Conservation (phyloP, 208 protist genomes). For the Naegleria lovaniensis region DNA sequence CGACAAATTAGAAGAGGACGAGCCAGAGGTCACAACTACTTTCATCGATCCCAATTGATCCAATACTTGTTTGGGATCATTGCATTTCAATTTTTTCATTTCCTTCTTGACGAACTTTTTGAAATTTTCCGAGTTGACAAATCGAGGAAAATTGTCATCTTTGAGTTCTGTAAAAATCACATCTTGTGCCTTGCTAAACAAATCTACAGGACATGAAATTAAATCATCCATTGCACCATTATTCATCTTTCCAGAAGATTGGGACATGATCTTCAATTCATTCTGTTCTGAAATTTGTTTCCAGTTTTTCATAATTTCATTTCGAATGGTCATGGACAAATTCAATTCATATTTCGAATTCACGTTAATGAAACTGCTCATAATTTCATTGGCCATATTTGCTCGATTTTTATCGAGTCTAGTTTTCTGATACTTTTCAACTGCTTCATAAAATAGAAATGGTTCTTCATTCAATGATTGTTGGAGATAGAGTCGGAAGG, state of each 20-base stretch:
- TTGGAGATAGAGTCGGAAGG: neutral
- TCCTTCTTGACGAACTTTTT: neutral
- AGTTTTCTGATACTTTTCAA: constrained; percentile 5
- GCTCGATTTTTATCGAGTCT: neutral
- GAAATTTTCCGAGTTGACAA: neutral
- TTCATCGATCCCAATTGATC: neutral
- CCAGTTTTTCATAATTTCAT: neutral
- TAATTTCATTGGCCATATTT: neutral
- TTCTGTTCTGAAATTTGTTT: neutral
- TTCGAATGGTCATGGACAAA: neutral
- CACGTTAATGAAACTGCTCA: neutral
- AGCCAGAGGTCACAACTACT: neutral
- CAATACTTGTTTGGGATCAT: neutral
- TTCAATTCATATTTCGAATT: neutral
- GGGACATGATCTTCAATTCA: too few relatives aligned
- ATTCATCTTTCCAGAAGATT: too few relatives aligned
- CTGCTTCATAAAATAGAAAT: neutral
- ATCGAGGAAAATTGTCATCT: neutral
- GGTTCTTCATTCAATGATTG: neutral
- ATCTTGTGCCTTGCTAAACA: neutral
- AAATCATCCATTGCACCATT: neutral
- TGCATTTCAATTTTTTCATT: neutral
- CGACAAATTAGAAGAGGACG: neutral
- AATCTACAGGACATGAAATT: neutral
- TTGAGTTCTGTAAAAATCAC: neutral